A percentile compares a stretch with the other conserved stretches of the same genome.
Evolutionary conservation across 495 filamentous ascomycete species (phyloP).

Genomic region (Schizothecium vesticola): DNA sequence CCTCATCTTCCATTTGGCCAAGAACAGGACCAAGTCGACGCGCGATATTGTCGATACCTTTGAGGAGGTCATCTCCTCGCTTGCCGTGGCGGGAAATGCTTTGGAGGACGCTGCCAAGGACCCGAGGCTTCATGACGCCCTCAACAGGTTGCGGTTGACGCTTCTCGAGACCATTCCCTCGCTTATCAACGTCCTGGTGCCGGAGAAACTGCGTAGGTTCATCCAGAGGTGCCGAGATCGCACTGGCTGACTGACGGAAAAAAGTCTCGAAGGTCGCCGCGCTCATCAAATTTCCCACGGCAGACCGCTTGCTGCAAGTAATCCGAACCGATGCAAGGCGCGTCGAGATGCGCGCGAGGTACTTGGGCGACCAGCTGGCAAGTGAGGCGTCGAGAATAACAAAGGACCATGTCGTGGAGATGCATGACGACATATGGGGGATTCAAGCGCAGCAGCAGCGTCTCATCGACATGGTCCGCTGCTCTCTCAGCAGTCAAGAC

Average conservation of each 20-base stretch:
- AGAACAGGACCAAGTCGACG: neutral
- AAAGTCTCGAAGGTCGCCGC: neutral
- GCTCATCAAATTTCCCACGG: constrained; percentile 1
- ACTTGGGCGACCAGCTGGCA: constrained; percentile 3
- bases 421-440: constrained; percentile 1
- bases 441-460: neutral
- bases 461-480: neutral
- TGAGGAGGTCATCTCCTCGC: neutral
- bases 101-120: neutral
- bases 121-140: neutral
- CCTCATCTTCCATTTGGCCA: constrained; percentile 9
- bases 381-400: constrained; percentile 7
- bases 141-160: neutral
- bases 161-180: constrained; percentile 1
- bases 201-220: neutral
- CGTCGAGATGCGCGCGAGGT: constrained; percentile 1
- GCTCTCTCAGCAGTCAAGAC: neutral
- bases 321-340: constrained; percentile 6
- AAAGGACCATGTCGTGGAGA: constrained; percentile 10
- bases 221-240: neutral
- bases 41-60: constrained; percentile 6
- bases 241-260: neutral
- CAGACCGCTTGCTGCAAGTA: constrained; percentile 2
- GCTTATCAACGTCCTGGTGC: constrained; percentile 2
- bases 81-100: constrained; percentile 10